These are phyloP conservation scores for Ceratocystis smalleyi DNA, from an alignment of 2,329 filamentous ascomycete species.

Conservation along the genomic window DNA sequence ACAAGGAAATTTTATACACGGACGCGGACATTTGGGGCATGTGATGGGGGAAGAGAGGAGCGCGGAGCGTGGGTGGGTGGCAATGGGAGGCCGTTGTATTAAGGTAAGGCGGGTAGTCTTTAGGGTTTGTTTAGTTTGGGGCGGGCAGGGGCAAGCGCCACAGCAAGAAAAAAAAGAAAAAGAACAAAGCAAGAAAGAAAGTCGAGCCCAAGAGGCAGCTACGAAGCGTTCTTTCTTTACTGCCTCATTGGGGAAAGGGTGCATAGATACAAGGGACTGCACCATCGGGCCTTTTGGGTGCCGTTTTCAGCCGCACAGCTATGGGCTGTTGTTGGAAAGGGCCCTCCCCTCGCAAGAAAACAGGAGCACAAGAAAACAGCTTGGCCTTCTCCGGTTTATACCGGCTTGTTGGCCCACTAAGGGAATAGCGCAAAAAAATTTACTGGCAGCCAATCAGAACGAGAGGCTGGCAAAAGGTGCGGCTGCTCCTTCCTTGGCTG, in stretches of 20 bases:
- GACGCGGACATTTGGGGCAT: too few species aligned
- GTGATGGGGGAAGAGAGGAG: too few species aligned
- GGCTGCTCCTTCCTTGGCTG: constrained; percentile 11
- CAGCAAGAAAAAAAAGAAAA: neutral
- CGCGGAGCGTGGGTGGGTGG: too few species aligned
- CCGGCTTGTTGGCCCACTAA: neutral
- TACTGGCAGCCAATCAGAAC: neutral
- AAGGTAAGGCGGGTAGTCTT: too few species aligned
- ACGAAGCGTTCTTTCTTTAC: neutral
- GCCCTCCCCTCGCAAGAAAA: too few species aligned
- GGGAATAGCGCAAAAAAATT: constrained; percentile 10
- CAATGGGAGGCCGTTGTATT: too few species aligned
- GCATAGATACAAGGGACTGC: neutral
- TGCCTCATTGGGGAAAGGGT: neutral
- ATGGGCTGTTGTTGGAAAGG: neutral
- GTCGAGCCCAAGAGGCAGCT: neutral
- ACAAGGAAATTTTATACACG: too few species aligned
- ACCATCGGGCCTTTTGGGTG: constrained; percentile 10
- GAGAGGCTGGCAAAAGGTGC: neutral
- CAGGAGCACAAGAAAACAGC: too few species aligned
- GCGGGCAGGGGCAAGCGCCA: neutral
- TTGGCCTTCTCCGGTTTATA: constrained; percentile 8
- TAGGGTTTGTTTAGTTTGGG: too few species aligned
- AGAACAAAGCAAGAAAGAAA: too few species aligned
- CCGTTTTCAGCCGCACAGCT: constrained; percentile 11